A percentile compares a stretch with the other conserved stretches of the same genome.
Evolutionary conservation across 1,284 basidiomycete species (phyloP).

Genomic region (Microbotryomycetes sp.): DNA sequence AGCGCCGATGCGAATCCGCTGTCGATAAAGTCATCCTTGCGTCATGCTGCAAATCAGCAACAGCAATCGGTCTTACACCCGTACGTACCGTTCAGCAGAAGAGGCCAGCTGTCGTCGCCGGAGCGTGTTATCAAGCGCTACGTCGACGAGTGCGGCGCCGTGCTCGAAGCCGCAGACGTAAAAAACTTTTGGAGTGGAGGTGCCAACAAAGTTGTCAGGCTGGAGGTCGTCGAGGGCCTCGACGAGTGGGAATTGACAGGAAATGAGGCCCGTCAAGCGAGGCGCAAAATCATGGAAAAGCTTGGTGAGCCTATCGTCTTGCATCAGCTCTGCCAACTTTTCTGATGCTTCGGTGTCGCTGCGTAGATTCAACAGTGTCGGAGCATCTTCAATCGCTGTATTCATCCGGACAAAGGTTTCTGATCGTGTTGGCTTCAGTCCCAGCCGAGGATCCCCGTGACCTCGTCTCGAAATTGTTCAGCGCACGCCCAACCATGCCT

Average conservation of each 20-base stretch:
- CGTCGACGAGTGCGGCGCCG: conserved; percentile 6
- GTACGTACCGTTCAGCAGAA: neutral
- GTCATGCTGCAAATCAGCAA: neutral
- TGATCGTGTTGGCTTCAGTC: conserved; percentile 20
- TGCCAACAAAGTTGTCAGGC: neutral
- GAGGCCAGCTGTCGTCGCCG: neutral
- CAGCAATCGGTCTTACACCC: neutral
- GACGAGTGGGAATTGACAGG: conserved; percentile 8
- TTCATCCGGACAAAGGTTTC: neutral
- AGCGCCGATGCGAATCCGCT: neutral
- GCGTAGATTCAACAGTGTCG: conserved; percentile 3
- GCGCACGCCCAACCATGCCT: neutral
- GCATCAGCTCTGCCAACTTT: too few relatives aligned
- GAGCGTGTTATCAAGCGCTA: conserved; percentile 5
- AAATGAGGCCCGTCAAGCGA: neutral
- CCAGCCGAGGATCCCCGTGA: neutral
- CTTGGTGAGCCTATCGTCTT: conserved; percentile 8
- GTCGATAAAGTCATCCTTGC: conserved; percentile 1
- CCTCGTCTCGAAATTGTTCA: neutral
- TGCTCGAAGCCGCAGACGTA: neutral
- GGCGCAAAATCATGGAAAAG: conserved; percentile 2
- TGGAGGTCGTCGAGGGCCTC: conserved; percentile 9
- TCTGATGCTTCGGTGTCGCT: neutral
- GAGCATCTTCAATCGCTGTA: neutral
- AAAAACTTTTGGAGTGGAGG: conserved; percentile 2